Percentiles rank a stretch among this genome's conserved stretches.
phyloP scores from a whole-genome alignment of 2,329 filamentous ascomycete species.

The Tolypocladium cylindrosporum region DNA sequence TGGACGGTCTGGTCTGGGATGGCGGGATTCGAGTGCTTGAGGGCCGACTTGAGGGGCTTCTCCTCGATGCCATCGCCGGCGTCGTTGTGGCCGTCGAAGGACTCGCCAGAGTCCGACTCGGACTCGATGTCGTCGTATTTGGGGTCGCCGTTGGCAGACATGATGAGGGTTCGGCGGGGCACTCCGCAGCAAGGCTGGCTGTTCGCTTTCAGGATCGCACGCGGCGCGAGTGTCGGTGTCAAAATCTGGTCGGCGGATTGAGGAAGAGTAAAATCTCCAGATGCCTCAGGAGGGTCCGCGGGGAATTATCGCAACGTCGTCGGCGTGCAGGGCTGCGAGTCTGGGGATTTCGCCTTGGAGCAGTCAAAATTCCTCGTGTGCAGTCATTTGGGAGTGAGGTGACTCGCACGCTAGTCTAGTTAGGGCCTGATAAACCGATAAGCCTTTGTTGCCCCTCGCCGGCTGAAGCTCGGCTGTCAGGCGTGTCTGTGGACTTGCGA shows the following conservation, averaged over 20 bases:
- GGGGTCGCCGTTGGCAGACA: constrained; percentile 48
- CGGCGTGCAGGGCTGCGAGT: constrained; percentile 8
- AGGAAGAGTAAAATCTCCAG: neutral
- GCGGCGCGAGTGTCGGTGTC: neutral
- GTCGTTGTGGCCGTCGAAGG: constrained; percentile 47
- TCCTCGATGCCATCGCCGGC: constrained; percentile 48
- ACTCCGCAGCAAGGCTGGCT: constrained; percentile 5
- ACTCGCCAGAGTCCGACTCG: constrained; percentile 58
- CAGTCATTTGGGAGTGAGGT: constrained; percentile 21
- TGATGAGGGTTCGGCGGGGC: constrained; percentile 24
- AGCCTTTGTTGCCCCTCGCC: constrained; percentile 23
- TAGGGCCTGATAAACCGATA: constrained; percentile 28
- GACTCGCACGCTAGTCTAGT: constrained; percentile 28
- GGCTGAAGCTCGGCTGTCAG: constrained; percentile 16
- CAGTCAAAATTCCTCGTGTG: constrained; percentile 34
- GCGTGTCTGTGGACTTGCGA: neutral
- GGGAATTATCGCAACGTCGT: constrained; percentile 4
- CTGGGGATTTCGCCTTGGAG: constrained; percentile 22
- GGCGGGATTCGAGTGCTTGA: constrained; percentile 62
- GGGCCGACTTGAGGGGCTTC: constrained; percentile 68
- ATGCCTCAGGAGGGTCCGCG: neutral
- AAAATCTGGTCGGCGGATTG: neutral
- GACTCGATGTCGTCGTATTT: constrained; percentile 67
- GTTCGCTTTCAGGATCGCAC: neutral
- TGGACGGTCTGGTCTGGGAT: constrained; percentile 46